phyloP scores from a whole-genome alignment of 2,329 filamentous ascomycete genomes.

The Emericellopsis atlantica region DNA sequence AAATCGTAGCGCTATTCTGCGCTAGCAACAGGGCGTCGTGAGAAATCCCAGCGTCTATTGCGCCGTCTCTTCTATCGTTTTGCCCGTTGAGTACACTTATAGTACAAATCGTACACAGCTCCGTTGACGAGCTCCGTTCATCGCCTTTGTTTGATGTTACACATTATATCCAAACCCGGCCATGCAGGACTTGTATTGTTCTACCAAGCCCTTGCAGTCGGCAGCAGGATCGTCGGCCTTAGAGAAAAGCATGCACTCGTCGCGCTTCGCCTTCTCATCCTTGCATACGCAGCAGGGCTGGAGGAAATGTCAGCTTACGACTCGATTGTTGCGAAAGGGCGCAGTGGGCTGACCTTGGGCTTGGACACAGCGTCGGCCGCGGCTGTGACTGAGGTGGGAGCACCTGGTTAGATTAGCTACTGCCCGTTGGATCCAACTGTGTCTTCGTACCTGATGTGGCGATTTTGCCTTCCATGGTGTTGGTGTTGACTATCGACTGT shows the following conservation, averaged over 20 bases:
- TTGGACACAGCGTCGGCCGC: neutral
- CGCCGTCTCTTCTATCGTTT: too few relatives aligned
- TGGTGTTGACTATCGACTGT: neutral
- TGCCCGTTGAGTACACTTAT: too few relatives aligned
- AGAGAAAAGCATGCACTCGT: conserved; percentile 99
- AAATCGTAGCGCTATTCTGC: too few relatives aligned
- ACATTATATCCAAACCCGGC: conserved; percentile 67
- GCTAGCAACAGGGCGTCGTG: too few relatives aligned
- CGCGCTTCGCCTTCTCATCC: conserved; percentile 79
- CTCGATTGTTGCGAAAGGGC: neutral
- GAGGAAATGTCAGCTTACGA: neutral
- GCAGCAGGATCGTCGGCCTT: conserved; percentile 67
- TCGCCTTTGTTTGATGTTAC: too few relatives aligned
- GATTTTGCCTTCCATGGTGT: neutral
- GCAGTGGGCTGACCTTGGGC: conserved; percentile 3
- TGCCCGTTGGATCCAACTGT: neutral
- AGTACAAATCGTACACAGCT: conserved; percentile 1
- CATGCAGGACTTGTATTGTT: conserved; percentile 88
- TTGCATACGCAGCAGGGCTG: conserved; percentile 98
- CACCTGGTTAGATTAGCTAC: neutral
- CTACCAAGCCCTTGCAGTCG: conserved; percentile 73
- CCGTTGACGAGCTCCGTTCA: neutral
- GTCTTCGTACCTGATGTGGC: too few relatives aligned
- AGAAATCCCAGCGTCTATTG: too few relatives aligned
- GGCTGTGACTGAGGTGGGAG: conserved; percentile 1